These are phyloP conservation scores for Poa annua DNA, from an alignment of 176 grass and related monocot genomes.

Conservation along the genomic window DNA sequence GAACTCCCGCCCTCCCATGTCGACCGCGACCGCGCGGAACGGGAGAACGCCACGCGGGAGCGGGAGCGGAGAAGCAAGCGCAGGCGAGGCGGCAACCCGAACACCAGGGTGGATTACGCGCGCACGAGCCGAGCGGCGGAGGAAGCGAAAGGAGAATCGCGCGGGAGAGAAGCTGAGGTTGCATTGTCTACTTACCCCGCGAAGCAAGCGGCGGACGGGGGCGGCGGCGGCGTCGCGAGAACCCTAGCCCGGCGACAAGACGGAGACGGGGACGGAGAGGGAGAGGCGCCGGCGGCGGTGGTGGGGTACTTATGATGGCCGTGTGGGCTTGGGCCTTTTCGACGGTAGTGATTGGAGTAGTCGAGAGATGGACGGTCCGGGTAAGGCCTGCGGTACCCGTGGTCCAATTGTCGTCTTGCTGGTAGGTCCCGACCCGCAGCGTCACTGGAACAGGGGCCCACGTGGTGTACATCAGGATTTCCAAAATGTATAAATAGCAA, in stretches of 20 bases:
- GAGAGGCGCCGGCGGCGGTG: slow-evolving; percentile 7
- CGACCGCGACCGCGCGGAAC: not conserved
- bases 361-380: not conserved
- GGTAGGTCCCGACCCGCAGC: not conserved
- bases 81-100: not conserved
- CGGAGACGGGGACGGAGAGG: not conserved
- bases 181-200: not conserved
- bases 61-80: not conserved
- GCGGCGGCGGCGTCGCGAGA: slow-evolving; percentile 4
- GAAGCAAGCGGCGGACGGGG: not conserved
- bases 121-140: not conserved
- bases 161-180: not conserved
- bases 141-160: not conserved
- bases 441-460: not conserved
- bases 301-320: slow-evolving; percentile 9
- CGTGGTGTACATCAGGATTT: too few species aligned
- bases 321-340: slow-evolving; percentile 10
- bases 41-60: not conserved
- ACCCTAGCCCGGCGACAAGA: slow-evolving; percentile 44
- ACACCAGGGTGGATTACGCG: not conserved
- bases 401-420: not conserved
- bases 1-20: not conserved
- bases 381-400: not conserved
- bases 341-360: not conserved
- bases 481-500: too few species aligned